Evolutionary conservation across 2,329 filamentous ascomycete species (phyloP).

Genomic region (Geosmithia putterillii): DNA sequence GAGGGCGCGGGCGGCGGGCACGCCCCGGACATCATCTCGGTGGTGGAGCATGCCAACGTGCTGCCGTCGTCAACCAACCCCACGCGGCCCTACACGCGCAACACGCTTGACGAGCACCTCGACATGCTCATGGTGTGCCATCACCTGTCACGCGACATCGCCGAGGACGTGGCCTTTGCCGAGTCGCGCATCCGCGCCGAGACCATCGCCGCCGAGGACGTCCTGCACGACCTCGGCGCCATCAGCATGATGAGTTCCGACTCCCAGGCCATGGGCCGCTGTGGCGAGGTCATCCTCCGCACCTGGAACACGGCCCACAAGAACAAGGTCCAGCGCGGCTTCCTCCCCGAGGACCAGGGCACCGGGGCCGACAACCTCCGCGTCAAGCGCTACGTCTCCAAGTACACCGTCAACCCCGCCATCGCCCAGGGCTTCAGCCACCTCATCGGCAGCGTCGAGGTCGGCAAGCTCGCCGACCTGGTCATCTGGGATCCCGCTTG

Average conservation of each 20-base stretch:
- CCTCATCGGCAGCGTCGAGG: slow-evolving; percentile 74
- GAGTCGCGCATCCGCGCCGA: slow-evolving; percentile 90
- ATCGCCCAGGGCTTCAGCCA: slow-evolving; percentile 85
- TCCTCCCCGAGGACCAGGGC: slow-evolving; percentile 63
- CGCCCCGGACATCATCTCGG: slow-evolving; percentile 89
- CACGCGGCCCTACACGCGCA: slow-evolving; percentile 77
- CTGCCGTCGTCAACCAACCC: slow-evolving; percentile 87
- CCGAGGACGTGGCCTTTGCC: slow-evolving; percentile 90
- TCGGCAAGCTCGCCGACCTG: slow-evolving; percentile 81
- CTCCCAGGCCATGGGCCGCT: slow-evolving; percentile 93
- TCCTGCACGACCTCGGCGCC: slow-evolving; percentile 85
- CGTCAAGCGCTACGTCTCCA: slow-evolving; percentile 85
- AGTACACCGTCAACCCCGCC: slow-evolving; percentile 93
- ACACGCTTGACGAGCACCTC: slow-evolving; percentile 90
- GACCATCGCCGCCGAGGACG: slow-evolving; percentile 93
- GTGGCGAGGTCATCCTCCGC: slow-evolving; percentile 81
- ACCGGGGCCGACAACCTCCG: slow-evolving; percentile 80
- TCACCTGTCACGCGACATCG: slow-evolving; percentile 82
- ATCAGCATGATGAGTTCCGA: slow-evolving; percentile 98
- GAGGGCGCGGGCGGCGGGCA: slow-evolving; percentile 92
- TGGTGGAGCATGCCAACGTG: slow-evolving; percentile 81
- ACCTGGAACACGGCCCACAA: slow-evolving; percentile 98
- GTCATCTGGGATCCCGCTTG: slow-evolving; percentile 76
- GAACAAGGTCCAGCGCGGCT: slow-evolving; percentile 79
- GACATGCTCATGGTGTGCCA: slow-evolving; percentile 99